Evolutionary conservation across 2,329 filamentous ascomycete species (phyloP).

Genomic region (Fusarium sambucinum): DNA sequence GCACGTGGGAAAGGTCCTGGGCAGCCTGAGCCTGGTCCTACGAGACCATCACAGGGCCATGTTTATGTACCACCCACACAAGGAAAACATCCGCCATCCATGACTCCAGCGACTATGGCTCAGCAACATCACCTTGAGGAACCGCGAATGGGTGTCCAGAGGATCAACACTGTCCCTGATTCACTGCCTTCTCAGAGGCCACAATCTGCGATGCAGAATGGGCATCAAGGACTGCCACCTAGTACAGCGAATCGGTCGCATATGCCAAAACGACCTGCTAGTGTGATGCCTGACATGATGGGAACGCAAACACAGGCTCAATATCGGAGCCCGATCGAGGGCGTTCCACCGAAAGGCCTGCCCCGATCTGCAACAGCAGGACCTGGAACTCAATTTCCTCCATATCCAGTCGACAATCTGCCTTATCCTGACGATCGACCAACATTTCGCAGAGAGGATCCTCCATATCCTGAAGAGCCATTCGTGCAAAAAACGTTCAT

Average conservation of each 20-base stretch:
- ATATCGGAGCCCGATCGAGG: slow-evolving; percentile 34
- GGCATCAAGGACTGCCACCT: slow-evolving; percentile 3
- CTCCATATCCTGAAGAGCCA: slow-evolving; percentile 35
- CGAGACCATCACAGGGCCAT: slow-evolving; percentile 22
- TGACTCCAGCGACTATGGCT: slow-evolving; percentile 43
- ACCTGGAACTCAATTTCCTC: slow-evolving; percentile 28
- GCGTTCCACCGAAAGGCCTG: slow-evolving; percentile 31
- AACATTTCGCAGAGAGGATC: neutral
- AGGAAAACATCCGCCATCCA: slow-evolving; percentile 43
- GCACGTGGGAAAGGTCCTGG: slow-evolving; percentile 38
- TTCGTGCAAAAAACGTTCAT: slow-evolving; percentile 6
- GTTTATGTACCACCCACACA: slow-evolving; percentile 41
- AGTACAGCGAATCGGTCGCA: slow-evolving; percentile 15
- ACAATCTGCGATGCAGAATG: slow-evolving; percentile 22
- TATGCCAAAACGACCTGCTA: slow-evolving; percentile 34
- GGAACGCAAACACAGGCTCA: slow-evolving; percentile 17
- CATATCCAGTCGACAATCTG: slow-evolving; percentile 36
- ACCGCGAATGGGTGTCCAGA: slow-evolving; percentile 37
- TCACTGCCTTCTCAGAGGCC: slow-evolving; percentile 38
- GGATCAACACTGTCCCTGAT: slow-evolving; percentile 45
- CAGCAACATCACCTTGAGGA: slow-evolving; percentile 39
- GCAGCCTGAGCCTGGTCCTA: slow-evolving; percentile 5
- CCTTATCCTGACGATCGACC: slow-evolving; percentile 30
- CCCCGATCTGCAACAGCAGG: slow-evolving; percentile 36
- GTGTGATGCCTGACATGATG: slow-evolving; percentile 43